Conservation (phyloP, 2,329 filamentous ascomycete genomes). For the Aspergillus pseudonomiae region DNA sequence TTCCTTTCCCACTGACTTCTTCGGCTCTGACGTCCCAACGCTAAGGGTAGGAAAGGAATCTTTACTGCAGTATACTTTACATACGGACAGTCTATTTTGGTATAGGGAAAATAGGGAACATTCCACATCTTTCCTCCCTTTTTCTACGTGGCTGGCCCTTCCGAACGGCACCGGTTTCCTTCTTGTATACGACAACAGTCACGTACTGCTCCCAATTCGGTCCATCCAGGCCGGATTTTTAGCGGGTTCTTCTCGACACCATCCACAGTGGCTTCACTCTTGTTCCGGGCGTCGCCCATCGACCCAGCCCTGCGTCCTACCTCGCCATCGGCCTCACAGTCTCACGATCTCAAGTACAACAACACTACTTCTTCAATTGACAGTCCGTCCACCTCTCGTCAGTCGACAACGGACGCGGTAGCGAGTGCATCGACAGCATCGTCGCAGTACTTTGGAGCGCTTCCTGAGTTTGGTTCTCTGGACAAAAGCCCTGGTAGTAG, state of each 20-base stretch:
- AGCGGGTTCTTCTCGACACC: constrained; percentile 50
- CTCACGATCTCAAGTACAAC: constrained; percentile 42
- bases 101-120: constrained; percentile 13
- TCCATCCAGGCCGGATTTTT: constrained; percentile 37
- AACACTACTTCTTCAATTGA: constrained; percentile 51
- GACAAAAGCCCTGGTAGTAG: constrained; percentile 28
- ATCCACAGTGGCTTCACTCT: constrained; percentile 62
- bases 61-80: background rate
- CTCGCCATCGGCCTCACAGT: constrained; percentile 47
- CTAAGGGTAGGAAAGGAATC: background rate
- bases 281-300: constrained; percentile 63
- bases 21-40: background rate
- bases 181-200: constrained; percentile 10
- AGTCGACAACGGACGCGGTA: constrained; percentile 47
- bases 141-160: constrained; percentile 28
- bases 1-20: background rate
- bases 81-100: background rate
- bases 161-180: constrained; percentile 14
- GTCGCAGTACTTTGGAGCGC: constrained; percentile 49
- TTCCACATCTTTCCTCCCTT: constrained; percentile 24
- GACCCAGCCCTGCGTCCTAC: constrained; percentile 51
- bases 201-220: constrained; percentile 31
- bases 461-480: constrained; percentile 33
- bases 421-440: constrained; percentile 57
- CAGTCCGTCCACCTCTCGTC: constrained; percentile 48